Conservation (phyloP, 2,329 filamentous ascomycete genomes). For the Trichoderma oligosporum region DNA sequence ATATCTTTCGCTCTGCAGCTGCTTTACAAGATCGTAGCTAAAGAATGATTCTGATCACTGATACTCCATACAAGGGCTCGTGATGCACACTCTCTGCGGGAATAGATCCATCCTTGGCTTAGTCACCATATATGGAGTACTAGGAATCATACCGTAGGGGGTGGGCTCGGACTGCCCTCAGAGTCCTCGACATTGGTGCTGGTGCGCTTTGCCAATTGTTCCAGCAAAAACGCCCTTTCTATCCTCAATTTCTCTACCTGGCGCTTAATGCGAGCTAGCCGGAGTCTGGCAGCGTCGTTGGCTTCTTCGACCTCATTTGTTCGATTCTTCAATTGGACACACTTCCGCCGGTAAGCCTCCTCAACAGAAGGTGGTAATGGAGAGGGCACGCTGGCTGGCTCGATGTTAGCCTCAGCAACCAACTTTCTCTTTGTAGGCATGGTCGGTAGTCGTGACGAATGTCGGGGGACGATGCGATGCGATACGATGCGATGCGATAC, state of each 20-base stretch:
- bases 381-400: constrained; percentile 51
- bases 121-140: no score
- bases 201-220: constrained; percentile 70
- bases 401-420: constrained; percentile 36
- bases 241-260: constrained; percentile 89
- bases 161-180: constrained; percentile 74
- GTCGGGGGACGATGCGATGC: background rate
- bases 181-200: constrained; percentile 73
- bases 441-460: constrained; percentile 5
- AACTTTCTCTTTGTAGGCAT: constrained; percentile 38
- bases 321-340: constrained; percentile 87
- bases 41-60: no score
- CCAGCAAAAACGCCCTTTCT: constrained; percentile 71
- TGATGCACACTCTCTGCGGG: no score
- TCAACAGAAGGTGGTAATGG: constrained; percentile 83
- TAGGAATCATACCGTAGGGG: constrained; percentile 60
- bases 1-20: no score
- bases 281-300: constrained; percentile 77
- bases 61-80: no score
- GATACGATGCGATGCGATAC: background rate
- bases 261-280: constrained; percentile 74
- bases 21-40: no score
- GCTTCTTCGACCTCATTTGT: constrained; percentile 88
- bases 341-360: constrained; percentile 93
- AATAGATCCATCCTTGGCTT: no score